A percentile compares a stretch with the other conserved stretches of the same genome.
Conservation (phyloP, 768 basidiomycete genomes). For the Phlebiopsis gigantea region DNA sequence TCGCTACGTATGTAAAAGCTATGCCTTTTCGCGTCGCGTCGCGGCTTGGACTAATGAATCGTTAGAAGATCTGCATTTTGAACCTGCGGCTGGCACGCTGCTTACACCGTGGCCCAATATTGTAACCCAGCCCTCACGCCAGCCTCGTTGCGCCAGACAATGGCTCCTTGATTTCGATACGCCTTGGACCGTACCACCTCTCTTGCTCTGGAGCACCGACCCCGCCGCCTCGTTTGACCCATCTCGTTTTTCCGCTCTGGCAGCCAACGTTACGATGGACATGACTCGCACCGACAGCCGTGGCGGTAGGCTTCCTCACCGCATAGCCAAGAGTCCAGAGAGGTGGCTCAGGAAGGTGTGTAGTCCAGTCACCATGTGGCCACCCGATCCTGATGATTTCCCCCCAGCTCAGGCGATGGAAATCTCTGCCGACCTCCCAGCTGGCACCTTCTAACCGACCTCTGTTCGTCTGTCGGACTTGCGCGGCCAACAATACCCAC, state of each 20-base stretch:
- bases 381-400: not conserved
- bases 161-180: not conserved
- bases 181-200: conserved; percentile 1
- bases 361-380: not conserved
- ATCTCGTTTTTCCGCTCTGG: not conserved
- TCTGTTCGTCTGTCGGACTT: conserved; percentile 18
- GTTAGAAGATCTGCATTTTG: not conserved
- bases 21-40: not conserved
- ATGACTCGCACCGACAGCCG: not conserved
- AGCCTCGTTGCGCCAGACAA: conserved; percentile 4
- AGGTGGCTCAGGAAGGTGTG: conserved; percentile 8
- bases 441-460: conserved; percentile 19
- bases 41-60: not conserved
- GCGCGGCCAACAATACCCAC: conserved; percentile 18
- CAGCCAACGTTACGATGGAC: not conserved
- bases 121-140: conserved; percentile 1
- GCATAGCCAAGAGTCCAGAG: conserved; percentile 3
- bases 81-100: not conserved
- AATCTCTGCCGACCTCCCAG: conserved; percentile 21
- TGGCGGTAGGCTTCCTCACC: not conserved
- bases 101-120: not conserved
- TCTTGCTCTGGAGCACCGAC: not conserved
- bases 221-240: not conserved
- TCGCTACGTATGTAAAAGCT: not conserved
- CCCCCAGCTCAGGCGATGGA: conserved; percentile 20